phyloP scores from a whole-genome alignment of 108 stramenopile genomes.

The Chaetoceros tenuissimus region DNA sequence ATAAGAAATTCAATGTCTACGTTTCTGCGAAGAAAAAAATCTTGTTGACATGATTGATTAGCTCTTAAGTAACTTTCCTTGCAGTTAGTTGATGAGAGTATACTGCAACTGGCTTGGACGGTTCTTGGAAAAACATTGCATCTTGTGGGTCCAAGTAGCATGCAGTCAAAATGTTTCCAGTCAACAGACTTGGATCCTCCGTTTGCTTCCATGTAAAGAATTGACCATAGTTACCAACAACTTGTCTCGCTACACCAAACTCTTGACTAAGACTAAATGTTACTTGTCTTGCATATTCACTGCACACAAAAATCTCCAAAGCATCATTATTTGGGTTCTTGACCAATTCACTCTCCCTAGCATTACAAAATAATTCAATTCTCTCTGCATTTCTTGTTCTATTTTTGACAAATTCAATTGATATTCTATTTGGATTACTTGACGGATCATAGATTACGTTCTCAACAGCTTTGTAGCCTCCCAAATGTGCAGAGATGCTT shows the following conservation, averaged over 20 bases:
- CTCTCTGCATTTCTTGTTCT: constrained; percentile 73
- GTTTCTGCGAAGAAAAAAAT: too few species aligned
- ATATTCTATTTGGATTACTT: constrained; percentile 62
- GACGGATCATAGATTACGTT: constrained; percentile 50
- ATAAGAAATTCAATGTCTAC: too few species aligned
- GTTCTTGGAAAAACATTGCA: constrained; percentile 73
- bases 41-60: too few species aligned
- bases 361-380: constrained; percentile 81
- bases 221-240: constrained; percentile 60
- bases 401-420: constrained; percentile 67
- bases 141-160: constrained; percentile 77
- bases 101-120: constrained; percentile 66
- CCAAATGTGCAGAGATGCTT: constrained; percentile 52
- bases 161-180: constrained; percentile 68
- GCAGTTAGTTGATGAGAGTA: constrained; percentile 57
- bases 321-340: background rate
- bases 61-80: constrained; percentile 5
- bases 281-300: constrained; percentile 74
- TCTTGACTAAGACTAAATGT: constrained; percentile 63
- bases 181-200: constrained; percentile 11
- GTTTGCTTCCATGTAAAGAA: constrained; percentile 64
- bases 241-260: constrained; percentile 74
- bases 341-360: constrained; percentile 51
- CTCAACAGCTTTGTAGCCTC: constrained; percentile 47
- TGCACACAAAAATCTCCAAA: constrained; percentile 46